These are phyloP conservation scores for Ophiostoma triangulosporum DNA, from an alignment of 2,329 filamentous ascomycete genomes.

Conservation along the genomic window DNA sequence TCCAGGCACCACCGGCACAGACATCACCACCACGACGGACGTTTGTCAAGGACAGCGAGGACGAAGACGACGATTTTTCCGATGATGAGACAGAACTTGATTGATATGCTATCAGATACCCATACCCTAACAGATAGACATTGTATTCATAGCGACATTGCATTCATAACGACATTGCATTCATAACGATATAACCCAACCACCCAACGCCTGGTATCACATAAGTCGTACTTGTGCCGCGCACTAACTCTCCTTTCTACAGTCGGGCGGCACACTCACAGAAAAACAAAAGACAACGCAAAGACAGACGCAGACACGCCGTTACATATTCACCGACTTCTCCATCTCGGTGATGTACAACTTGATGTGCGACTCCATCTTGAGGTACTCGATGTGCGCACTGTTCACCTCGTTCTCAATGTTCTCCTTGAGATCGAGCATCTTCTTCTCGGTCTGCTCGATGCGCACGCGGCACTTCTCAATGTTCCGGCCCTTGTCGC, in stretches of 20 bases:
- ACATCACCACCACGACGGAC: neutral
- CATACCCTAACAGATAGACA: neutral
- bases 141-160: neutral
- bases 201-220: neutral
- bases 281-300: conserved; percentile 2
- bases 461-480: conserved; percentile 86
- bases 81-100: too few relatives aligned
- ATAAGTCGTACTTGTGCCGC: neutral
- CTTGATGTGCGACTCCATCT: conserved; percentile 95
- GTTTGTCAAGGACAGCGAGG: conserved; percentile 12
- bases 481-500: conserved; percentile 80
- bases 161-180: neutral
- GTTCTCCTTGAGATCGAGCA: conserved; percentile 94
- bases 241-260: too few relatives aligned
- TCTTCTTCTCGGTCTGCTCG: conserved; percentile 99
- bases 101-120: neutral
- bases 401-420: conserved; percentile 88
- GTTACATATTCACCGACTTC: conserved; percentile 47
- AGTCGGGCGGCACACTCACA: conserved; percentile 11
- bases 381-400: conserved; percentile 87
- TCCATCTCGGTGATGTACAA: conserved; percentile 99
- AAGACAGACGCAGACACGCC: conserved; percentile 9
- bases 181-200: neutral
- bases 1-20: neutral
- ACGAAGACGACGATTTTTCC: conserved; percentile 7